Conservation (phyloP, 2,329 filamentous ascomycete genomes). For the Phoma sp. region DNA sequence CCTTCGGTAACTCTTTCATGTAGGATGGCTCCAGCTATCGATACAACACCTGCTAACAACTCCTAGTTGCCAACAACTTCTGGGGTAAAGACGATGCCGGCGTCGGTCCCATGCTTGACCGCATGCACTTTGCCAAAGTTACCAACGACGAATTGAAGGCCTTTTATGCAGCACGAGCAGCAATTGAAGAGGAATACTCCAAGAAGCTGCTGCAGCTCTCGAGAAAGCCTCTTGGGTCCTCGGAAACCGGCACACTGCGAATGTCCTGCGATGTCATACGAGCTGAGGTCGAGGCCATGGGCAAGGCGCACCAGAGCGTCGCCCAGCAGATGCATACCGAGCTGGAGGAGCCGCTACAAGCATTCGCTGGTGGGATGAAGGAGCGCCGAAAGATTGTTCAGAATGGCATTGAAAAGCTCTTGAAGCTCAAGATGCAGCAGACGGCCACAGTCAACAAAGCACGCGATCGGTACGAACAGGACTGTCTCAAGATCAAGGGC, state of each 20-base stretch:
- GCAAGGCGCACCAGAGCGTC: conserved; percentile 89
- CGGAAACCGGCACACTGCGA: conserved; percentile 83
- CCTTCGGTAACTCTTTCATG: conserved; percentile 74
- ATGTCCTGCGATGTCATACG: conserved; percentile 86
- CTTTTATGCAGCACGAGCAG: conserved; percentile 89
- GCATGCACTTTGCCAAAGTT: conserved; percentile 92
- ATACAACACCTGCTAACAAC: conserved; percentile 40
- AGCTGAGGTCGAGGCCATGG: conserved; percentile 90
- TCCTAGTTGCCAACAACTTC: conserved; percentile 96
- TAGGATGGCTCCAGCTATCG: conserved; percentile 48
- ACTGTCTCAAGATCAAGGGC: conserved; percentile 97
- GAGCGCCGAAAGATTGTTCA: conserved; percentile 97
- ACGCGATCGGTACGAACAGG: conserved; percentile 93
- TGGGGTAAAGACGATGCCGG: conserved; percentile 99
- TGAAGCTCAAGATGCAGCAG: conserved; percentile 93
- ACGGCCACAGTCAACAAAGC: conserved; percentile 93
- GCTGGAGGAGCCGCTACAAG: conserved; percentile 88
- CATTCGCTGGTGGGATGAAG: conserved; percentile 94
- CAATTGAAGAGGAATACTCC: conserved; percentile 96
- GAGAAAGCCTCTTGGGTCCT: conserved; percentile 87
- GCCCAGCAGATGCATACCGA: conserved; percentile 95
- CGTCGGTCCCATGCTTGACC: conserved; percentile 87
- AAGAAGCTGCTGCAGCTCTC: conserved; percentile 86
- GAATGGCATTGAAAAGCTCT: conserved; percentile 87
- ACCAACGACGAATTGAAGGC: conserved; percentile 86